phyloP scores from a whole-genome alignment of 768 basidiomycete species.

The Psilocybe tampanensis region DNA sequence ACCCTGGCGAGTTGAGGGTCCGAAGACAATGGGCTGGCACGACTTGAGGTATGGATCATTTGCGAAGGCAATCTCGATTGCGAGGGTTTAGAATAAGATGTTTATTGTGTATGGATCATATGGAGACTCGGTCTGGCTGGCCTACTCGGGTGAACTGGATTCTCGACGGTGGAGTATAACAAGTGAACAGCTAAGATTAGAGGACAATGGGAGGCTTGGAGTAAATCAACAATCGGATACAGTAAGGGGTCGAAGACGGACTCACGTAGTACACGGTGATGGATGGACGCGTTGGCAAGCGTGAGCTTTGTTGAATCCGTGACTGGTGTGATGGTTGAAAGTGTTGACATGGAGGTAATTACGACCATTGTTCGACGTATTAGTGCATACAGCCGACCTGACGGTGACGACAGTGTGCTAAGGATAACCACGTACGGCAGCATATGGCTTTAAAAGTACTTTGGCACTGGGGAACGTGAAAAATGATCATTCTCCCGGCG shows the following conservation, averaged over 20 bases:
- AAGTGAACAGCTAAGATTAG: background rate
- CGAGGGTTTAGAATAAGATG: background rate
- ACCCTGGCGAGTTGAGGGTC: background rate
- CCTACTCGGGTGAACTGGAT: background rate
- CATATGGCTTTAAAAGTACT: background rate
- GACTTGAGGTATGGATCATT: background rate
- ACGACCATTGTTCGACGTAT: background rate
- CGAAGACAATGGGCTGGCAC: background rate
- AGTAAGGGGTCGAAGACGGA: background rate
- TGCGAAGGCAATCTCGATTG: background rate
- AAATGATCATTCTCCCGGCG: background rate
- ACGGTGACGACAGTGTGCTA: background rate
- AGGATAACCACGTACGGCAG: background rate
- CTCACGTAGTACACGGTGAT: background rate
- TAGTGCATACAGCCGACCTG: background rate
- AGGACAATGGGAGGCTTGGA: background rate
- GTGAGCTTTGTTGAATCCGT: background rate
- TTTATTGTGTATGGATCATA: background rate
- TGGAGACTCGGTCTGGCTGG: background rate
- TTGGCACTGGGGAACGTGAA: background rate
- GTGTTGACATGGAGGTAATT: background rate
- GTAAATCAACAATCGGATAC: background rate
- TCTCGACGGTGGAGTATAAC: background rate
- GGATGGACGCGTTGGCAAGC: background rate
- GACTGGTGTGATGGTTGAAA: background rate